A percentile compares a stretch with the other conserved stretches of the same genome.
Conservation (phyloP, 2,329 filamentous ascomycete species). For the Penicillium sp. region DNA sequence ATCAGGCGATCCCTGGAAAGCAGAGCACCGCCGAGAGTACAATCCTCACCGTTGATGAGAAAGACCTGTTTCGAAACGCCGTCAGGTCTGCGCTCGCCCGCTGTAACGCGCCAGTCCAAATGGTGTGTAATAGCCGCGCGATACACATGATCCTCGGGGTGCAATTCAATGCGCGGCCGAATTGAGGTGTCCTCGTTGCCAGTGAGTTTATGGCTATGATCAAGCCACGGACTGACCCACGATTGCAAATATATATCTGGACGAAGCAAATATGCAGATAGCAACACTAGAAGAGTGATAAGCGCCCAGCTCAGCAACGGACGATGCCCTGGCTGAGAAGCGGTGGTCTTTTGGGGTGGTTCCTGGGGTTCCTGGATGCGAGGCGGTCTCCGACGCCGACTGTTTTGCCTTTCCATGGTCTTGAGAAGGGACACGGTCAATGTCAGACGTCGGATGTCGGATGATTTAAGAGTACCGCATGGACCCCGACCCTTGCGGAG, state of each 20-base stretch:
- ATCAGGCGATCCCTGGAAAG: not conserved
- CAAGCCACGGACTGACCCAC: constrained; percentile 4
- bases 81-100: constrained; percentile 48
- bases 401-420: constrained; percentile 25
- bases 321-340: constrained; percentile 4
- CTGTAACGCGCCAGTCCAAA: constrained; percentile 49
- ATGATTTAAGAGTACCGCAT: not conserved
- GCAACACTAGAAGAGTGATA: constrained; percentile 18
- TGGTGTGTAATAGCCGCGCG: constrained; percentile 40
- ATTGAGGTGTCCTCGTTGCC: not conserved
- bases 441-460: not conserved
- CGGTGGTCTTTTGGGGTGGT: not conserved
- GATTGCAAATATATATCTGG: constrained; percentile 4
- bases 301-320: constrained; percentile 19
- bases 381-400: constrained; percentile 18
- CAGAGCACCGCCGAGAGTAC: not conserved
- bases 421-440: not conserved
- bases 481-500: constrained; percentile 11
- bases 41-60: constrained; percentile 53
- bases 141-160: constrained; percentile 49
- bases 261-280: constrained; percentile 19
- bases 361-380: constrained; percentile 7
- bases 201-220: not conserved
- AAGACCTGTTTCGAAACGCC: constrained; percentile 57
- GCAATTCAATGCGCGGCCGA: constrained; percentile 37